Evolutionary conservation across 768 basidiomycete genomes (phyloP).

Genomic region (Russula sp.): DNA sequence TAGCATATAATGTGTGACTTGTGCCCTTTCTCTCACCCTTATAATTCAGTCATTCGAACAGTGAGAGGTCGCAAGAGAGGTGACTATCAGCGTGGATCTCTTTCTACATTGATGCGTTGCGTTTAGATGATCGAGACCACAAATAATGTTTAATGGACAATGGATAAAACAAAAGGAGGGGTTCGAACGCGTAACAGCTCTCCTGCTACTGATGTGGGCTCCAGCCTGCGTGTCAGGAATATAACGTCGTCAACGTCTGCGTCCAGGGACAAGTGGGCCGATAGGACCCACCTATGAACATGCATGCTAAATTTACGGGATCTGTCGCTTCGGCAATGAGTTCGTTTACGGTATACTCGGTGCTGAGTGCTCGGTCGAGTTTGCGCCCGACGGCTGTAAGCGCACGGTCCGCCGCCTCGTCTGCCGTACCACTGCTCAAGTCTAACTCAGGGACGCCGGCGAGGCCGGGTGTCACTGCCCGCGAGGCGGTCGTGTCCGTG

Average conservation of each 20-base stretch:
- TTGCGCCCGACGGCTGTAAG: slow-evolving; percentile 74
- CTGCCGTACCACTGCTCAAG: slow-evolving; percentile 56
- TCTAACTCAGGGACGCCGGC: slow-evolving; percentile 44
- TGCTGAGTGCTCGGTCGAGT: slow-evolving; percentile 76
- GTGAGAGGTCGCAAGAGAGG: too few relatives aligned
- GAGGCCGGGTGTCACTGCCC: slow-evolving; percentile 28
- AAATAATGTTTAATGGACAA: background rate
- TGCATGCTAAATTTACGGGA: slow-evolving; percentile 61
- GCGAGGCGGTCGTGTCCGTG: slow-evolving; percentile 24
- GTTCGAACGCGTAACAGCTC: background rate
- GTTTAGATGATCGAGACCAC: background rate
- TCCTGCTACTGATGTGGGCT: slow-evolving; percentile 30
- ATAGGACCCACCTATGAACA: slow-evolving; percentile 58
- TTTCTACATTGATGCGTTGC: background rate
- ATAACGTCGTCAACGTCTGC: background rate
- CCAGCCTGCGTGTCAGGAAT: slow-evolving; percentile 33
- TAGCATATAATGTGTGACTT: too few relatives aligned
- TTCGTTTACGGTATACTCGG: slow-evolving; percentile 90
- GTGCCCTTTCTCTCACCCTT: too few relatives aligned
- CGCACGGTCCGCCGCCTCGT: slow-evolving; percentile 88
- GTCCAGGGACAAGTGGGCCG: background rate
- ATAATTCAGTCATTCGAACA: too few relatives aligned
- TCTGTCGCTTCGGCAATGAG: slow-evolving; percentile 87
- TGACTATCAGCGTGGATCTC: background rate
- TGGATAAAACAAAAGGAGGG: background rate